Percentiles rank a stretch among this genome's conserved stretches.
These are phyloP conservation scores for Podaxis sp. DNA, from an alignment of 768 basidiomycete genomes.

Conservation along the genomic window DNA sequence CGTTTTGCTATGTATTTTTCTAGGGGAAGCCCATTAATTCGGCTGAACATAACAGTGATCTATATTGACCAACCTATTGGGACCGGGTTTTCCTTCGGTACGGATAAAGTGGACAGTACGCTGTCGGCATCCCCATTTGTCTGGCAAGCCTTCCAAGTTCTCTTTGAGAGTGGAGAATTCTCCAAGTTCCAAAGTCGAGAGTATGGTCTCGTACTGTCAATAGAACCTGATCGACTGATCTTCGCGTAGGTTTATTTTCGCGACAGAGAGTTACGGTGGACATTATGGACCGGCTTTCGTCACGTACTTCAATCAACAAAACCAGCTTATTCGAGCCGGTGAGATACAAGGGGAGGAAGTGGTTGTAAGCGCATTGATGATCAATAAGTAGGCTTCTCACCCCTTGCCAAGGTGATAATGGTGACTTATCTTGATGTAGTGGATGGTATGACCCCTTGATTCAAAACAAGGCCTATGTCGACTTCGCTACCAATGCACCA, in stretches of 20 bases:
- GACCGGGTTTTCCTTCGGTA: slow-evolving; percentile 59
- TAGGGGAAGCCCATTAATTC: neutral
- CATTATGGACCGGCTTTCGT: slow-evolving; percentile 70
- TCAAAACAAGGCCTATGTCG: slow-evolving; percentile 56
- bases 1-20: slow-evolving; percentile 14
- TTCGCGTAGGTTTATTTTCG: slow-evolving; percentile 22
- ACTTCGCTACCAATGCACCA: slow-evolving; percentile 57
- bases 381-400: slow-evolving; percentile 41
- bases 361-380: slow-evolving; percentile 56
- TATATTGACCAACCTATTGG: slow-evolving; percentile 64
- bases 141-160: slow-evolving; percentile 63
- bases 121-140: slow-evolving; percentile 49
- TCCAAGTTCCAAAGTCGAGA: slow-evolving; percentile 38
- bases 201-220: slow-evolving; percentile 57
- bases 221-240: neutral
- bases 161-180: slow-evolving; percentile 50
- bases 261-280: slow-evolving; percentile 51
- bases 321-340: slow-evolving; percentile 42
- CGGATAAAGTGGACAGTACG: slow-evolving; percentile 43
- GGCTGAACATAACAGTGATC: slow-evolving; percentile 24
- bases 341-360: slow-evolving; percentile 44
- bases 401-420: neutral
- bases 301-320: slow-evolving; percentile 58
- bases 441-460: slow-evolving; percentile 66
- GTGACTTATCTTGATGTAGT: slow-evolving; percentile 24